Conservation (phyloP, 2,329 filamentous ascomycete genomes). For the Endothia cerciana region DNA sequence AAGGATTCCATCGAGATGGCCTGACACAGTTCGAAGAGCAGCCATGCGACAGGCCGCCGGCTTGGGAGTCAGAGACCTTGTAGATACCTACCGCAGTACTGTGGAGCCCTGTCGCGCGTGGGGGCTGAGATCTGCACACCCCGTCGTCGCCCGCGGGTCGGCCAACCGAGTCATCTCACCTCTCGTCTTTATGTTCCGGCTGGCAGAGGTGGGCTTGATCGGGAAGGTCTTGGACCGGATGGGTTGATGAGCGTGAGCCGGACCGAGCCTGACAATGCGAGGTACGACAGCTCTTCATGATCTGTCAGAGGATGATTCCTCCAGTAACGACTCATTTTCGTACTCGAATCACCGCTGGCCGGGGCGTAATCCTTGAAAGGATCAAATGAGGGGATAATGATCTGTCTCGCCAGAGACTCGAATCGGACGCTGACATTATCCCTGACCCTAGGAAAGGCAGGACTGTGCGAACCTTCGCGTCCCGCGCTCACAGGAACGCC, state of each 20-base stretch:
- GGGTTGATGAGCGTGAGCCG: neutral
- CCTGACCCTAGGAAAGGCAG: neutral
- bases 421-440: neutral
- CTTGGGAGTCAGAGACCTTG: neutral
- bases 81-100: neutral
- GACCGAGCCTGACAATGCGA: constrained; percentile 7
- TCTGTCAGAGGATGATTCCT: neutral
- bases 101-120: neutral
- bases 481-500: neutral
- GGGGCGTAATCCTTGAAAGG: neutral
- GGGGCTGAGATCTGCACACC: constrained; percentile 1
- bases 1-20: neutral
- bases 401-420: neutral
- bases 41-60: neutral
- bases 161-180: neutral
- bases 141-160: neutral
- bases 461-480: neutral
- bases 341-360: neutral
- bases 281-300: constrained; percentile 2
- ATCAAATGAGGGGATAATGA: neutral
- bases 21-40: neutral
- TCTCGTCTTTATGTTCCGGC: neutral
- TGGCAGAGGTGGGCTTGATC: neutral
- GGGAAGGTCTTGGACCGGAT: neutral
- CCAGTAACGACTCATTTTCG: neutral